Percentiles rank a stretch among this genome's conserved stretches.
phyloP scores from a whole-genome alignment of 2,329 filamentous ascomycete species.

The Penicillium sclerotiorum region DNA sequence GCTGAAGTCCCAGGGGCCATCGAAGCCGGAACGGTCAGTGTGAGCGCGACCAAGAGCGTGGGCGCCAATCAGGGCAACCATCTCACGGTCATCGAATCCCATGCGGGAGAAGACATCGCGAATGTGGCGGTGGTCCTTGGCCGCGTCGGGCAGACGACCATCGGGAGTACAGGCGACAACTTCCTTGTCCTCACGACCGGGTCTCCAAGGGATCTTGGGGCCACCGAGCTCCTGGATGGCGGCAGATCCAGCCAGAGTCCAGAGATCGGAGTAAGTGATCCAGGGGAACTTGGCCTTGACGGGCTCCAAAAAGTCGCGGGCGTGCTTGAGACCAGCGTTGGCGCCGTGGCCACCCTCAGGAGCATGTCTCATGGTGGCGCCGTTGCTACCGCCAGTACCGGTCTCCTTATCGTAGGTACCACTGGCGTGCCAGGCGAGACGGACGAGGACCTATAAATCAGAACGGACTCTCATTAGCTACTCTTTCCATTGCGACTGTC shows the following conservation, averaged over 20 bases:
- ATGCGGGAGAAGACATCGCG: slow-evolving; percentile 93
- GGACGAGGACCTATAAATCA: slow-evolving; percentile 64
- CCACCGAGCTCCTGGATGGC: slow-evolving; percentile 96
- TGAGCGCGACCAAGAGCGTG: slow-evolving; percentile 91
- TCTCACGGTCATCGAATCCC: slow-evolving; percentile 97
- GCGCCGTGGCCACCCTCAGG: slow-evolving; percentile 89
- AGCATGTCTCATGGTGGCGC: slow-evolving; percentile 93
- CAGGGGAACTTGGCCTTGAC: slow-evolving; percentile 89
- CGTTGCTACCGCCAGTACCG: slow-evolving; percentile 88
- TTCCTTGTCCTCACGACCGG: slow-evolving; percentile 80
- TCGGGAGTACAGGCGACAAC: slow-evolving; percentile 86
- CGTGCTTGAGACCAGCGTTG: slow-evolving; percentile 84
- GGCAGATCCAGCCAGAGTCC: slow-evolving; percentile 84
- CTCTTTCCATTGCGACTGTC: background rate
- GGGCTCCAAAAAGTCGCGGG: slow-evolving; percentile 90
- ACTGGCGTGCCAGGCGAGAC: slow-evolving; percentile 91
- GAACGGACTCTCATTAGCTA: too few relatives aligned
- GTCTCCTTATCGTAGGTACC: slow-evolving; percentile 91
- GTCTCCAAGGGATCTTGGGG: slow-evolving; percentile 82
- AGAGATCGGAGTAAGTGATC: slow-evolving; percentile 96
- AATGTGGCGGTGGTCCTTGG: slow-evolving; percentile 78
- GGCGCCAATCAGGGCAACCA: slow-evolving; percentile 83
- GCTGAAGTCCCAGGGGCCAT: slow-evolving; percentile 90
- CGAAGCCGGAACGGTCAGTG: slow-evolving; percentile 81
- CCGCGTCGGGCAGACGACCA: slow-evolving; percentile 82